Conservation (phyloP, 345 rosid species). For the Brassica napus region DNA sequence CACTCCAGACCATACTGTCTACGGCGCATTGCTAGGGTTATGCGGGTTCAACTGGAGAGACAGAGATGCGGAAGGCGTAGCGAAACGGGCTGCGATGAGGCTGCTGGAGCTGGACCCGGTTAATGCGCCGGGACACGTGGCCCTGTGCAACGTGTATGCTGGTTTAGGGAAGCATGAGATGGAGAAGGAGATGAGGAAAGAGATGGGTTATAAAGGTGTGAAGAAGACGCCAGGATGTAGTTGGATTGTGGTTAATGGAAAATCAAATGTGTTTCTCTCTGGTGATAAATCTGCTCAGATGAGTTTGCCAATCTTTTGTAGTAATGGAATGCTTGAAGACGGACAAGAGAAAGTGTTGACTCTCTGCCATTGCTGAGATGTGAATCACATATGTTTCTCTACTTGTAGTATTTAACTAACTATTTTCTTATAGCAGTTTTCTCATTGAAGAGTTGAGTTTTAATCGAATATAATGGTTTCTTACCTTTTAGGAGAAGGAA, state of each 20-base stretch:
- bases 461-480: no score
- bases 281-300: constrained; percentile 56
- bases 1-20: constrained; percentile 54
- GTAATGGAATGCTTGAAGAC: constrained; percentile 18
- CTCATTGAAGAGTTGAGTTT: neutral
- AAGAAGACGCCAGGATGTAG: constrained; percentile 82
- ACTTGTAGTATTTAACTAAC: no score
- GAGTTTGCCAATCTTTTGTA: constrained; percentile 39
- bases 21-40: constrained; percentile 70
- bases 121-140: constrained; percentile 71
- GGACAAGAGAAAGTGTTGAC: neutral
- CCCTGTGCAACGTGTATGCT: constrained; percentile 65
- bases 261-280: constrained; percentile 52
- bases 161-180: constrained; percentile 50
- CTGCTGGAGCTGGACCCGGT: constrained; percentile 64
- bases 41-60: constrained; percentile 50
- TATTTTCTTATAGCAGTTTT: neutral
- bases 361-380: neutral
- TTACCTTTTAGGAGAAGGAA: neutral
- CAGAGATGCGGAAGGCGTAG: constrained; percentile 39
- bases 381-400: neutral
- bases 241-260: constrained; percentile 65
- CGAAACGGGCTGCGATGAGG: constrained; percentile 47
- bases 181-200: constrained; percentile 63
- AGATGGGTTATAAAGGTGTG: constrained; percentile 74